Conservation (phyloP, 2,329 filamentous ascomycete genomes). For the Trichoderma cornu-damae region DNA sequence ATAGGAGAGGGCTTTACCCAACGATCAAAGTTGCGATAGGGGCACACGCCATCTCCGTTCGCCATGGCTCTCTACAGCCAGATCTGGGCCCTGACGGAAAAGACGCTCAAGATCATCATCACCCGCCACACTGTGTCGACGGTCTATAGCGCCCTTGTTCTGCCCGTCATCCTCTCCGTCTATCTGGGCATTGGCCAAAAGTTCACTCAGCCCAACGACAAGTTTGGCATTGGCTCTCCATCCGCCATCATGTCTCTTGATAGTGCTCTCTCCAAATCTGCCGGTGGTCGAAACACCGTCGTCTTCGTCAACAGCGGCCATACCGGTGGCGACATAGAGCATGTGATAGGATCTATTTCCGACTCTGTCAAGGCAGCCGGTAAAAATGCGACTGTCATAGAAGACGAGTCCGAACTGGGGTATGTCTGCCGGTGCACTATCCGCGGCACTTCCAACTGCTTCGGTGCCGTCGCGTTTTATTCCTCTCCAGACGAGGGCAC, state of each 20-base stretch:
- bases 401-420: slow-evolving; percentile 28
- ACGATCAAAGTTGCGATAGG: background rate
- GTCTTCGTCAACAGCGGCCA: slow-evolving; percentile 72
- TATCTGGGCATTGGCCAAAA: slow-evolving; percentile 66
- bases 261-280: slow-evolving; percentile 54
- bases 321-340: slow-evolving; percentile 61
- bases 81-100: slow-evolving; percentile 50
- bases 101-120: slow-evolving; percentile 54
- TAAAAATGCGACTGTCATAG: slow-evolving; percentile 25
- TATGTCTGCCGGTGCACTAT: slow-evolving; percentile 53
- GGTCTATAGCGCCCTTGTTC: slow-evolving; percentile 49
- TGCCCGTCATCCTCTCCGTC: slow-evolving; percentile 51
- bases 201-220: slow-evolving; percentile 68
- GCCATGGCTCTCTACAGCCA: slow-evolving; percentile 48
- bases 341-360: slow-evolving; percentile 52
- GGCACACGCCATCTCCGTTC: background rate
- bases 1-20: background rate
- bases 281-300: slow-evolving; percentile 55
- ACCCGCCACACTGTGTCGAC: slow-evolving; percentile 48
- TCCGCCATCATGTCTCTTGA: slow-evolving; percentile 57
- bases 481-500: slow-evolving; percentile 60
- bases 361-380: slow-evolving; percentile 24
- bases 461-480: slow-evolving; percentile 66
- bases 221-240: slow-evolving; percentile 63
- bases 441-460: slow-evolving; percentile 64